Conservation (phyloP, 768 basidiomycete genomes). For the Serendipita sp. region DNA sequence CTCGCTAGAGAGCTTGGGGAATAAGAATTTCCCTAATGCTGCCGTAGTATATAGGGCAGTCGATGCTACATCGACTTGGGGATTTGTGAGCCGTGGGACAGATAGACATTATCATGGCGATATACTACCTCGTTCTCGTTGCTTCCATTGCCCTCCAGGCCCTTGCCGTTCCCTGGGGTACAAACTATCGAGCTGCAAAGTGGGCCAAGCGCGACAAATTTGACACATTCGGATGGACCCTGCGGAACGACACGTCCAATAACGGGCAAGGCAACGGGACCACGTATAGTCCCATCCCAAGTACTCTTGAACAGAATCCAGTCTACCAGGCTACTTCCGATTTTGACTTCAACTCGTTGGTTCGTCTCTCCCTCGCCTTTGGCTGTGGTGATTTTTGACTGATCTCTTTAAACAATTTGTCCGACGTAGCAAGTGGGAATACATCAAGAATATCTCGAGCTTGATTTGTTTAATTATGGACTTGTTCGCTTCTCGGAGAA, state of each 20-base stretch:
- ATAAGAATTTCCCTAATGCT: too few species aligned
- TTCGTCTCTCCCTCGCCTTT: neutral
- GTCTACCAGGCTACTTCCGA: neutral
- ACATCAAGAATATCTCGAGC: conserved; percentile 51
- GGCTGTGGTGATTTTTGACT: too few species aligned
- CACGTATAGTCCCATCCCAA: neutral
- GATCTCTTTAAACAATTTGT: neutral
- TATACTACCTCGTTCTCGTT: too few species aligned
- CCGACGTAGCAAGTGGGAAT: conserved; percentile 24
- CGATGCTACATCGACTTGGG: too few species aligned
- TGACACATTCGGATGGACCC: neutral
- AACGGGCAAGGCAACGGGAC: neutral
- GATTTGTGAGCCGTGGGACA: too few species aligned
- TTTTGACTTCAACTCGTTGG: neutral
- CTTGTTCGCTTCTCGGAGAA: conserved; percentile 35
- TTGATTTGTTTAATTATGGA: conserved; percentile 43
- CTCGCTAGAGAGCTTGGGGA: too few species aligned
- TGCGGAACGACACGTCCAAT: neutral
- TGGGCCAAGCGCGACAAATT: neutral
- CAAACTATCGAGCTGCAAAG: too few species aligned
- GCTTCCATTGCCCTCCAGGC: too few species aligned
- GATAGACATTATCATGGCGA: too few species aligned
- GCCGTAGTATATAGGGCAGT: too few species aligned
- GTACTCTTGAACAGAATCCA: neutral
- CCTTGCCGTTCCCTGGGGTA: too few species aligned